Evolutionary conservation across 108 stramenopile genomes (phyloP).

Genomic region (Nannochloropsis salina): DNA sequence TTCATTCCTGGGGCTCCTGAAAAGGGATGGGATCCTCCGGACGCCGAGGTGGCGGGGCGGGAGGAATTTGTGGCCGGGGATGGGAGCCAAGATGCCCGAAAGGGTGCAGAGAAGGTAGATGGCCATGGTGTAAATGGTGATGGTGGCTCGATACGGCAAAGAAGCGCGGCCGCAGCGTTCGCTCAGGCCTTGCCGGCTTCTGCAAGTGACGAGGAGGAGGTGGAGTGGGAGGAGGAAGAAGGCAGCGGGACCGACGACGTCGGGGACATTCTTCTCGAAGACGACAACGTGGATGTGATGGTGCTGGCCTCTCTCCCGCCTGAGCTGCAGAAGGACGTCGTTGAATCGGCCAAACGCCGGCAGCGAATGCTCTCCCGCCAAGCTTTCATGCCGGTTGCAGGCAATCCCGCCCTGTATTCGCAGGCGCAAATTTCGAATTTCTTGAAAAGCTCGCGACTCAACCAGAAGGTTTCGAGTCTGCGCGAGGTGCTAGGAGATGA

Average conservation of each 20-base stretch:
- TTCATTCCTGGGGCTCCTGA: conserved; percentile 25
- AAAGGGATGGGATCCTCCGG: neutral
- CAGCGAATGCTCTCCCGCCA: conserved; percentile 73
- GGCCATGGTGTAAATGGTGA: neutral
- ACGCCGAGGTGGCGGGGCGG: neutral
- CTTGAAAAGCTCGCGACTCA: conserved; percentile 59
- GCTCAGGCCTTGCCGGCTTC: conserved; percentile 60
- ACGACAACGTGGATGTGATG: conserved; percentile 48
- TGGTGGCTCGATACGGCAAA: conserved; percentile 29
- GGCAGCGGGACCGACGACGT: conserved; percentile 38
- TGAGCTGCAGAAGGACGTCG: conserved; percentile 63
- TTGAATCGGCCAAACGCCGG: conserved; percentile 64
- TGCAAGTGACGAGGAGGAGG: conserved; percentile 56
- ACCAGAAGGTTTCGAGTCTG: conserved; percentile 23
- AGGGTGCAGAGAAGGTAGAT: neutral
- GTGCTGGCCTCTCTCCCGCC: conserved; percentile 67
- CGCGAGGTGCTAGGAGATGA: neutral
- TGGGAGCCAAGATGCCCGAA: neutral
- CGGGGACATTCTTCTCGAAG: conserved; percentile 21
- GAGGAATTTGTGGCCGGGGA: neutral
- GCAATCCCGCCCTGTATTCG: conserved; percentile 74
- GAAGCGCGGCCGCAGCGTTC: conserved; percentile 38
- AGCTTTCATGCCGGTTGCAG: conserved; percentile 85
- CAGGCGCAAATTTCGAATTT: conserved; percentile 80
- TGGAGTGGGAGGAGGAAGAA: conserved; percentile 49